Conservation (phyloP, 345 rosid species). For the Cochlearia excelsa region DNA sequence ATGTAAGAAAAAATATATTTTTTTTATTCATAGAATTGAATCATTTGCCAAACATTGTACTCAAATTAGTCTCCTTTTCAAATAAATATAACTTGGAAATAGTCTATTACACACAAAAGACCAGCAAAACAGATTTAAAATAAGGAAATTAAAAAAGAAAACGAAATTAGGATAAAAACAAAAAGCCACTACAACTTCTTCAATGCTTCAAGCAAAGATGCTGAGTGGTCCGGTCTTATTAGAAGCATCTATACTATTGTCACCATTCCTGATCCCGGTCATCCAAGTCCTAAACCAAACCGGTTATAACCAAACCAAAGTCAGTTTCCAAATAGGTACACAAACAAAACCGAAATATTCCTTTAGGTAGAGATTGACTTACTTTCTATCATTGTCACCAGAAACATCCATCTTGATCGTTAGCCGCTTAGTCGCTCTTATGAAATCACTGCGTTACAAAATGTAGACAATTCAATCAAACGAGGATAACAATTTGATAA, state of each 20-base stretch:
- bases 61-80: background rate
- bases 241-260: slow-evolving; percentile 59
- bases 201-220: slow-evolving; percentile 52
- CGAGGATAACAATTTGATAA: background rate
- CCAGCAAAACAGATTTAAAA: background rate
- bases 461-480: background rate
- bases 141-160: background rate
- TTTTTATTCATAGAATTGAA: too few species aligned
- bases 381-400: slow-evolving; percentile 56
- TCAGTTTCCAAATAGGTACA: slow-evolving; percentile 8
- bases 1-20: too few species aligned
- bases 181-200: background rate
- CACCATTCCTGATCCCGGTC: slow-evolving; percentile 52
- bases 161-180: slow-evolving; percentile 16
- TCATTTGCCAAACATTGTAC: too few species aligned
- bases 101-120: slow-evolving; percentile 21
- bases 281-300: slow-evolving; percentile 56
- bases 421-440: slow-evolving; percentile 62
- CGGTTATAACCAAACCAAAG: slow-evolving; percentile 18
- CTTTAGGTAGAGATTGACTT: slow-evolving; percentile 17
- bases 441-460: slow-evolving; percentile 56
- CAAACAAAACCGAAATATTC: background rate
- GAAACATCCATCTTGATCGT: slow-evolving; percentile 60
- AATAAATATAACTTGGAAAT: slow-evolving; percentile 13
- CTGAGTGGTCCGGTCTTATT: slow-evolving; percentile 70